A percentile compares a stretch with the other conserved stretches of the same genome.
phyloP scores from a whole-genome alignment of 129 eudicot species.

The Silybum marianum region DNA sequence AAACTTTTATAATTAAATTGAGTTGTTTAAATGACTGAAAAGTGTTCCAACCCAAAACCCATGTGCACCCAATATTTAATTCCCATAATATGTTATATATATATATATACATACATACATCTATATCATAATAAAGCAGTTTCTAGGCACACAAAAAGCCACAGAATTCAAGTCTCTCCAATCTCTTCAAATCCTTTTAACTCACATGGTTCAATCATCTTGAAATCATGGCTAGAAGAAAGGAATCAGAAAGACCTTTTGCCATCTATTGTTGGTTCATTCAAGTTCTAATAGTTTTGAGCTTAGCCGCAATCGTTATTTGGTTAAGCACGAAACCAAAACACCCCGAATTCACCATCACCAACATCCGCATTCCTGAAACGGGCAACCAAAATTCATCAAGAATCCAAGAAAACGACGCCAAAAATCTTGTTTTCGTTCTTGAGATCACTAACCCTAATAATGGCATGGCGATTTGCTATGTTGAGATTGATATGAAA shows the following conservation, averaged over 20 bases:
- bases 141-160: constrained; percentile 28
- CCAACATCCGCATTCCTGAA: constrained; percentile 14
- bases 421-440: constrained; percentile 21
- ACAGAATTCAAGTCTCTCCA: not conserved
- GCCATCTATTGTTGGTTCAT: constrained; percentile 50
- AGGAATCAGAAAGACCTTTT: constrained; percentile 13
- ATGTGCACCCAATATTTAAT: not conserved
- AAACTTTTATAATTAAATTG: not conserved
- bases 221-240: constrained; percentile 29
- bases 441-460: constrained; percentile 51
- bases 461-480: constrained; percentile 44
- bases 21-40: not conserved
- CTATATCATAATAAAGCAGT: constrained; percentile 1
- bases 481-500: constrained; percentile 15
- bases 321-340: constrained; percentile 47
- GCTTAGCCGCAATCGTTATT: constrained; percentile 29
- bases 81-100: not conserved
- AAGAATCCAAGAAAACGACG: constrained; percentile 10
- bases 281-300: constrained; percentile 41
- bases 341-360: constrained; percentile 37
- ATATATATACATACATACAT: not conserved
- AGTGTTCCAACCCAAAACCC: not conserved
- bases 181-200: constrained; percentile 11
- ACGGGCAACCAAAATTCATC: constrained; percentile 10
- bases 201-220: constrained; percentile 3